A percentile compares a stretch with the other conserved stretches of the same genome.
Conservation (phyloP, 1,139 yeast genomes). For the Lodderomyces margitis region DNA sequence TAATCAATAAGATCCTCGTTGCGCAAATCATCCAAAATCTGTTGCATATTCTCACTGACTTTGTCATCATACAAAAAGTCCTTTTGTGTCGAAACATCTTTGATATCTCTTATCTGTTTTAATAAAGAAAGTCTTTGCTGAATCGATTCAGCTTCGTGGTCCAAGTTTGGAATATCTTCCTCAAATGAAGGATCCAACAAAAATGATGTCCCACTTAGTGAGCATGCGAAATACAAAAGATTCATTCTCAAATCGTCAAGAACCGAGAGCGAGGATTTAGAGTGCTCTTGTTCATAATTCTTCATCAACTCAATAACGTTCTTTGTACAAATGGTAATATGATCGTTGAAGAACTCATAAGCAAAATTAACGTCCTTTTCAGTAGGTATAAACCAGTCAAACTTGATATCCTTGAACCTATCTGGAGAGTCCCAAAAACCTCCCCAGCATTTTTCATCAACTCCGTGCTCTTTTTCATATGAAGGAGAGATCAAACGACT, state of each 20-base stretch:
- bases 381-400: slow-evolving; percentile 76
- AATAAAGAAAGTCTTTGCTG: slow-evolving; percentile 34
- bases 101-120: slow-evolving; percentile 31
- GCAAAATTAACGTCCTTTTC: slow-evolving; percentile 60
- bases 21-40: slow-evolving; percentile 40
- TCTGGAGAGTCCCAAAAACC: slow-evolving; percentile 56
- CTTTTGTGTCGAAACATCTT: slow-evolving; percentile 20
- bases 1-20: slow-evolving; percentile 19
- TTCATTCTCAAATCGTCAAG: slow-evolving; percentile 55
- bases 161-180: slow-evolving; percentile 43
- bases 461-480: slow-evolving; percentile 28
- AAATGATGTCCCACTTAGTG: slow-evolving; percentile 71
- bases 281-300: slow-evolving; percentile 18
- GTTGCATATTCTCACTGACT: slow-evolving; percentile 36
- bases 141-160: slow-evolving; percentile 33
- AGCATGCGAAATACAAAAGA: slow-evolving; percentile 56
- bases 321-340: slow-evolving; percentile 44
- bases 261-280: slow-evolving; percentile 21
- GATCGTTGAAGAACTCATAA: slow-evolving; percentile 52
- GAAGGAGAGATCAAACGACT: slow-evolving; percentile 50
- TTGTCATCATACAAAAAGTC: slow-evolving; percentile 29
- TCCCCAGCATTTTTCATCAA: slow-evolving; percentile 68
- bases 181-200: slow-evolving; percentile 69
- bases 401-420: slow-evolving; percentile 47
- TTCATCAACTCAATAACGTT: slow-evolving; percentile 42